Conservation (phyloP, 352 stramenopile genomes). For the Phytopythium boreale region DNA sequence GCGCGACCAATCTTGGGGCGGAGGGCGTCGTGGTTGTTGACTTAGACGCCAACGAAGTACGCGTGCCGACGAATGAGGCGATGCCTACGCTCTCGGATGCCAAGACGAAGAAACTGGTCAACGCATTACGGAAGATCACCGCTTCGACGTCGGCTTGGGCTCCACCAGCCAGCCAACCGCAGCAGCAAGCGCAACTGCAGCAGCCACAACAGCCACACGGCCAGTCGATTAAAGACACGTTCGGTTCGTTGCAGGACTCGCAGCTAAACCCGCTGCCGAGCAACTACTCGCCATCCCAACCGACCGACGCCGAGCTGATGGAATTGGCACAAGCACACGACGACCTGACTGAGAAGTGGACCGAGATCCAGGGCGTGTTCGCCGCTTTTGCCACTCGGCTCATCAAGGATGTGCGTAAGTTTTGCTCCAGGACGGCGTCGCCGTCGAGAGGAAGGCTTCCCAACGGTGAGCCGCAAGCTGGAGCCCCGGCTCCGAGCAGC, state of each 20-base stretch:
- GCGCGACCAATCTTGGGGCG: constrained; percentile 29
- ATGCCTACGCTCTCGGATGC: constrained; percentile 51
- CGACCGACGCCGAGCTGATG: constrained; percentile 24
- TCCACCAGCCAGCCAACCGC: too few relatives aligned
- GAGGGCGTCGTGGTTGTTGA: constrained; percentile 72
- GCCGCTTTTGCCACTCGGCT: constrained; percentile 45
- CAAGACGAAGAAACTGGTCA: constrained; percentile 58
- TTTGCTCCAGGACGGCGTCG: constrained; percentile 27
- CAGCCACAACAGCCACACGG: background rate
- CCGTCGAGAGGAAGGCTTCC: background rate
- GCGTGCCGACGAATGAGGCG: constrained; percentile 33
- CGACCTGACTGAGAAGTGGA: constrained; percentile 56
- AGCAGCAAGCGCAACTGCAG: background rate
- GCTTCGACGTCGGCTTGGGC: background rate
- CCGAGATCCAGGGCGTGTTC: constrained; percentile 52
- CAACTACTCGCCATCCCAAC: constrained; percentile 18
- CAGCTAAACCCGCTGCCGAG: background rate
- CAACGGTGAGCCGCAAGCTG: background rate
- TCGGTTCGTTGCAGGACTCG: background rate
- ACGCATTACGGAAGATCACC: constrained; percentile 41
- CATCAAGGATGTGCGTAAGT: constrained; percentile 61
- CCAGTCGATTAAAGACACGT: background rate
- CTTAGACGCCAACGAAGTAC: constrained; percentile 63
- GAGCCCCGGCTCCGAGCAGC: background rate
- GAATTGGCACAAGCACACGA: constrained; percentile 32